These are phyloP conservation scores for Penicillium sp. DNA, from an alignment of 2,329 filamentous ascomycete species.

Conservation along the genomic window DNA sequence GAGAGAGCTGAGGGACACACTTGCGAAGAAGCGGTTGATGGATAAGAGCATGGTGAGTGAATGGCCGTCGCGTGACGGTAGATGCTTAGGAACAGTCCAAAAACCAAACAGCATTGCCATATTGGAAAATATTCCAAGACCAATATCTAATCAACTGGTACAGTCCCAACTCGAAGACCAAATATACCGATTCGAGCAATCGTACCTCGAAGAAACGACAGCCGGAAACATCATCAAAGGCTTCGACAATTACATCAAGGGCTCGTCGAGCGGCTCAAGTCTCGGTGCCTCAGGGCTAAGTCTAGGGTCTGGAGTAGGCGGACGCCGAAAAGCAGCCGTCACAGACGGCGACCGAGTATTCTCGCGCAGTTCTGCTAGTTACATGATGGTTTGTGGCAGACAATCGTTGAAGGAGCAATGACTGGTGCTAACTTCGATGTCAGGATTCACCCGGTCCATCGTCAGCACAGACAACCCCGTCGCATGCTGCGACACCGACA, in stretches of 20 bases:
- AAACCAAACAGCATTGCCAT: background rate
- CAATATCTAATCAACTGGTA: background rate
- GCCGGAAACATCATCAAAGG: conserved; percentile 94
- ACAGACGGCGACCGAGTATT: conserved; percentile 46
- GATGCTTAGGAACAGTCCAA: background rate
- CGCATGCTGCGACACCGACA: conserved; percentile 43
- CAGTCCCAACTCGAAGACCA: conserved; percentile 65
- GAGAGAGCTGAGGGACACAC: conserved; percentile 59
- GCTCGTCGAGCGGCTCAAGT: conserved; percentile 52
- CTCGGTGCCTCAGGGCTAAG: conserved; percentile 31
- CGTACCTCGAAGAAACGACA: conserved; percentile 83
- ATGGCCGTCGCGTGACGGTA: background rate
- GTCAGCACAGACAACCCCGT: conserved; percentile 44
- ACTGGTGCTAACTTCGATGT: background rate
- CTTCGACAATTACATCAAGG: conserved; percentile 98
- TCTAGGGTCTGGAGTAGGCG: conserved; percentile 22
- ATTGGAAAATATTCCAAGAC: background rate
- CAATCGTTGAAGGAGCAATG: too few species aligned
- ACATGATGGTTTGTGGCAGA: conserved; percentile 36
- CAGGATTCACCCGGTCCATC: conserved; percentile 42
- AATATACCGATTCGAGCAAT: conserved; percentile 75
- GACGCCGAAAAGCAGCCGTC: conserved; percentile 42
- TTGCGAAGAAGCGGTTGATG: conserved; percentile 59
- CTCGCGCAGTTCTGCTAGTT: conserved; percentile 46
- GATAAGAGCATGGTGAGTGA: conserved; percentile 54